Conservation (phyloP, 176 grass and related monocot genomes). For the Triticum monococcum region DNA sequence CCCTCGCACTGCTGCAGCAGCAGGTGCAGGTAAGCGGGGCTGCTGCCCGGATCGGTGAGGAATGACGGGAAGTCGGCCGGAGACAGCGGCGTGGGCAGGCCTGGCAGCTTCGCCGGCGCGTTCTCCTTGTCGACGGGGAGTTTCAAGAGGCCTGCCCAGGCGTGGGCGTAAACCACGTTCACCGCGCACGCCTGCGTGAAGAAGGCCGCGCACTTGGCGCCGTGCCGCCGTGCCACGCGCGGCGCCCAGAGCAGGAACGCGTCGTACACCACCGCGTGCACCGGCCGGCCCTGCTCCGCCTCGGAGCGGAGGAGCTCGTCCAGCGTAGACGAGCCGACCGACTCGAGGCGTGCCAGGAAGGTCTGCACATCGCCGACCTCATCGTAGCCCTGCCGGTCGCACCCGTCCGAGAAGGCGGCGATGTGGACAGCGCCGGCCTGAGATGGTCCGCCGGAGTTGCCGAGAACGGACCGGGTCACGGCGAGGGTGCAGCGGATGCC, state of each 20-base stretch:
- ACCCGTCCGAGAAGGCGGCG: conserved; percentile 26
- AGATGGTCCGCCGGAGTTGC: not conserved
- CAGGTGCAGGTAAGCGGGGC: conserved; percentile 23
- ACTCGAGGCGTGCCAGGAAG: conserved; percentile 43
- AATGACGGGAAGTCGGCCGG: conserved; percentile 44
- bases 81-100: conserved; percentile 25
- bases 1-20: conserved; percentile 44
- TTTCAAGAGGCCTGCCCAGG: conserved; percentile 9
- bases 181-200: conserved; percentile 59
- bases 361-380: conserved; percentile 17
- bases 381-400: conserved; percentile 10
- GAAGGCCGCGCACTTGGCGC: conserved; percentile 36
- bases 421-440: not conserved
- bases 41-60: not conserved
- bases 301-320: conserved; percentile 37
- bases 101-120: conserved; percentile 30
- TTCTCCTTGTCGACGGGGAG: conserved; percentile 9
- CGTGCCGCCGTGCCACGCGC: conserved; percentile 22
- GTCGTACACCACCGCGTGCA: conserved; percentile 48
- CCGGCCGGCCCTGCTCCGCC: conserved; percentile 24
- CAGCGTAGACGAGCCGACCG: conserved; percentile 34
- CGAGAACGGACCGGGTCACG: conserved; percentile 34
- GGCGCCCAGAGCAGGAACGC: conserved; percentile 45
- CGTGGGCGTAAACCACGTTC: conserved; percentile 44
- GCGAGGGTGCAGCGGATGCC: conserved; percentile 39